Percentiles rank a stretch among this genome's conserved stretches.
These are phyloP conservation scores for Hypomyces rosellus DNA, from an alignment of 2,329 filamentous ascomycete genomes.

Conservation along the genomic window DNA sequence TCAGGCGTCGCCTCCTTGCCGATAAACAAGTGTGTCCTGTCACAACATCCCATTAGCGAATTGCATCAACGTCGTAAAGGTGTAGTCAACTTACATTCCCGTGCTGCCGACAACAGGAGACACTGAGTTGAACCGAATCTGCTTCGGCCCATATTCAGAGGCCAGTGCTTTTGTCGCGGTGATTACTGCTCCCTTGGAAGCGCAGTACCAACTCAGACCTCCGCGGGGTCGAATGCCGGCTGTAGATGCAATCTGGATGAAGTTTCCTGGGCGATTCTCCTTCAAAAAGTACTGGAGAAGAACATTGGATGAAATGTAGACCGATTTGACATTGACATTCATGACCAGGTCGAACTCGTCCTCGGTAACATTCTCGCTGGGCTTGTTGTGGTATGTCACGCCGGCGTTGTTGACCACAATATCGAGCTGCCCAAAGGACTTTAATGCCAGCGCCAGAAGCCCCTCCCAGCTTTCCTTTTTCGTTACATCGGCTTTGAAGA, in stretches of 20 bases:
- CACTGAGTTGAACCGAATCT: constrained; percentile 68
- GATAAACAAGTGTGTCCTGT: constrained; percentile 43
- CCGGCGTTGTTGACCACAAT: constrained; percentile 58
- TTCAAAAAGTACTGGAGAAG: constrained; percentile 56
- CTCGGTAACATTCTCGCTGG: constrained; percentile 57
- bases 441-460: constrained; percentile 38
- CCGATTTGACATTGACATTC: constrained; percentile 61
- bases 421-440: constrained; percentile 46
- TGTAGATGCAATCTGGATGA: constrained; percentile 62
- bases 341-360: constrained; percentile 61
- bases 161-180: constrained; percentile 56
- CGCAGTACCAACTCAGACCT: constrained; percentile 64
- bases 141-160: constrained; percentile 64
- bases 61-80: background rate
- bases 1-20: constrained; percentile 59
- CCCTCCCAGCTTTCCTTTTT: constrained; percentile 46
- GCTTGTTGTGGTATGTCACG: constrained; percentile 53
- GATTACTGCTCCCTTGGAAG: constrained; percentile 59
- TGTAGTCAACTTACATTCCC: constrained; percentile 40
- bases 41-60: background rate
- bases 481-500: constrained; percentile 44
- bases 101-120: constrained; percentile 64
- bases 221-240: constrained; percentile 54
- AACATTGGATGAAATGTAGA: constrained; percentile 55
- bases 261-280: constrained; percentile 49